Conservation (phyloP, 371 early-diverging fungal species). For the Fennellomyces sp. region DNA sequence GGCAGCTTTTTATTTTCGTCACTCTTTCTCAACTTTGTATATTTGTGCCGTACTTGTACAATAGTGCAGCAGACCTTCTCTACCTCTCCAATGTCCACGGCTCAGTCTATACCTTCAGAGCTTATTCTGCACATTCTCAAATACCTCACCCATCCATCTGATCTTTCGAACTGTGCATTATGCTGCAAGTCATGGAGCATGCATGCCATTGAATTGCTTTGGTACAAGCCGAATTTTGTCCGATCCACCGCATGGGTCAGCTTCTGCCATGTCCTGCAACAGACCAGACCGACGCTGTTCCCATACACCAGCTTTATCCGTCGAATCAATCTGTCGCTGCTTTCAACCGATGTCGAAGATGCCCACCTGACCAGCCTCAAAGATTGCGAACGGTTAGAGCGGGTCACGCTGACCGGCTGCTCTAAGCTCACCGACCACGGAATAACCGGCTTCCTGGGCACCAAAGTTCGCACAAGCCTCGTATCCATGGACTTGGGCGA, state of each 20-base stretch:
- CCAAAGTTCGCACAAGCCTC: slow-evolving; percentile 25
- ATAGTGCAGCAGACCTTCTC: slow-evolving; percentile 2
- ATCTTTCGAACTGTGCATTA: slow-evolving; percentile 43
- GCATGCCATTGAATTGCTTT: slow-evolving; percentile 49
- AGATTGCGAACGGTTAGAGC: slow-evolving; percentile 59
- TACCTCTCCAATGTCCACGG: slow-evolving; percentile 12
- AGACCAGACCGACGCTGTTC: slow-evolving; percentile 25
- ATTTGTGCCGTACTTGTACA: background rate
- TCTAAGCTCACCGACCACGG: slow-evolving; percentile 47
- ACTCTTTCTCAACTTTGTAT: slow-evolving; percentile 5
- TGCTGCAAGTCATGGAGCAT: slow-evolving; percentile 52
- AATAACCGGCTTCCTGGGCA: slow-evolving; percentile 39
- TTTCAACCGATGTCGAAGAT: slow-evolving; percentile 51
- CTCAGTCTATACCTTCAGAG: slow-evolving; percentile 45
- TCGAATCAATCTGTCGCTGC: slow-evolving; percentile 61
- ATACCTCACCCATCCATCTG: slow-evolving; percentile 35
- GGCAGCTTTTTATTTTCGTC: slow-evolving; percentile 6
- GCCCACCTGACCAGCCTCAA: slow-evolving; percentile 36
- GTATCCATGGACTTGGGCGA: slow-evolving; percentile 50
- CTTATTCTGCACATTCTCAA: slow-evolving; percentile 51
- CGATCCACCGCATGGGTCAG: slow-evolving; percentile 27
- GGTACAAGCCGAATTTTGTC: slow-evolving; percentile 52
- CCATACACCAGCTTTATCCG: slow-evolving; percentile 59
- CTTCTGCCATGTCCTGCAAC: slow-evolving; percentile 25
- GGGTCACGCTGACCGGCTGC: slow-evolving; percentile 61